Evolutionary conservation across 768 basidiomycete species (phyloP).

Genomic region (Mrakia gelida): DNA sequence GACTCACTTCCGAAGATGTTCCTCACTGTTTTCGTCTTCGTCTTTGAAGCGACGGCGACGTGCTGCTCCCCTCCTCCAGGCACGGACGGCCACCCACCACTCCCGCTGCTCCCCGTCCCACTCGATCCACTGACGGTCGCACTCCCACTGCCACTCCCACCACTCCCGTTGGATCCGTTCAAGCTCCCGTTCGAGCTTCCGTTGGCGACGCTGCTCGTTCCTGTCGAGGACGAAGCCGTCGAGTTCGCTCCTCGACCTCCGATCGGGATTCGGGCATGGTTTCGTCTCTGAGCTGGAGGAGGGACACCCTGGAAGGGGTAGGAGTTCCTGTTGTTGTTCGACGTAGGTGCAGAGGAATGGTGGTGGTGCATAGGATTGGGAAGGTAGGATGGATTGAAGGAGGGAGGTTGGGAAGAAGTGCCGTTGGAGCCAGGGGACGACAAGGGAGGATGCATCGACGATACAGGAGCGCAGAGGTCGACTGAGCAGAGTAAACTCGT

Average conservation of each 20-base stretch:
- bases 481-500: constrained; percentile 7
- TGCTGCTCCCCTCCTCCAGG: not conserved
- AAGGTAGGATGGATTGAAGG: not conserved
- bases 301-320: not conserved
- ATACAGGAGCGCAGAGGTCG: constrained; percentile 13
- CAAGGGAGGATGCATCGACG: not conserved
- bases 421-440: not conserved
- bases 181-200: not conserved
- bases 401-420: not conserved
- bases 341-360: not conserved
- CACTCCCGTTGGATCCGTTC: no score
- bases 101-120: not conserved
- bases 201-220: not conserved
- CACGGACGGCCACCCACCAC: not conserved
- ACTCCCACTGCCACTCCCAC: not conserved
- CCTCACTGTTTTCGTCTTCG: not conserved
- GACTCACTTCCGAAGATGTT: constrained; percentile 31
- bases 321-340: not conserved
- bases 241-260: not conserved
- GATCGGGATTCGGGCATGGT: no score
- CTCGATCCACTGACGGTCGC: not conserved
- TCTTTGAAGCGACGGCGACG: not conserved
- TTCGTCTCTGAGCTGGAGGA: not conserved
- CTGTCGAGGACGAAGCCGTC: not conserved
- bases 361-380: not conserved